These are phyloP conservation scores for Bipolaris cookei DNA, from an alignment of 2,329 filamentous ascomycete species.

Conservation along the genomic window DNA sequence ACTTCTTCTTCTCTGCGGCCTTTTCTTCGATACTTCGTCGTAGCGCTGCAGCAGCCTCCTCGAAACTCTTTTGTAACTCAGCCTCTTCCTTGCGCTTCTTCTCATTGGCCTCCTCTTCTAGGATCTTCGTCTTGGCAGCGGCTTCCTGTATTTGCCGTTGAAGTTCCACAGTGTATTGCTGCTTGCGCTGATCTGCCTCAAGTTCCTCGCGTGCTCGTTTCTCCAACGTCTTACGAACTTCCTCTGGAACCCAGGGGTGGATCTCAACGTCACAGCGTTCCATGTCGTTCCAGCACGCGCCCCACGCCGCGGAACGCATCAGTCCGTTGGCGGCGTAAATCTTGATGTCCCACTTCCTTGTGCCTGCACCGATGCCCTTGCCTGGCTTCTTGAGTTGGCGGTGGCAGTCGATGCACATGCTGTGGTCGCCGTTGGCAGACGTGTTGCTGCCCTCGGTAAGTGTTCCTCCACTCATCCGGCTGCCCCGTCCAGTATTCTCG, in stretches of 20 bases:
- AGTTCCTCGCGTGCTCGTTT: conserved; percentile 53
- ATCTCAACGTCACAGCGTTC: conserved; percentile 97
- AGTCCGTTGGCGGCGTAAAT: conserved; percentile 94
- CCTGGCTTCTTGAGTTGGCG: conserved; percentile 47
- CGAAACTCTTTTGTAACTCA: conserved; percentile 35
- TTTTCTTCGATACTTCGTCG: conserved; percentile 38
- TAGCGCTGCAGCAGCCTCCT: conserved; percentile 35
- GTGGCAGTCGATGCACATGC: conserved; percentile 59
- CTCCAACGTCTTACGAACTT: conserved; percentile 67
- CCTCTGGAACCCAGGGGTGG: conserved; percentile 70
- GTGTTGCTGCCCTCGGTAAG: conserved; percentile 41
- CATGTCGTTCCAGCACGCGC: conserved; percentile 96
- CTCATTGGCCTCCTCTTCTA: conserved; percentile 36
- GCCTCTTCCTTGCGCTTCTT: conserved; percentile 36
- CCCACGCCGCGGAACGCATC: conserved; percentile 91
- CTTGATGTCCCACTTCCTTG: conserved; percentile 76
- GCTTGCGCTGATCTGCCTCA: conserved; percentile 38
- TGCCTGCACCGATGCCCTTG: conserved; percentile 45
- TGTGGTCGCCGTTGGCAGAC: conserved; percentile 36
- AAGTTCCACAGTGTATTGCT: conserved; percentile 40
- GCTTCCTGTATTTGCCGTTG: conserved; percentile 45
- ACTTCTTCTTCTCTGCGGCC: conserved; percentile 35
- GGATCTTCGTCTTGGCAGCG: conserved; percentile 32
- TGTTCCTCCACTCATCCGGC: conserved; percentile 46
- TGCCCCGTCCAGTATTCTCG: conserved; percentile 42